phyloP scores from a whole-genome alignment of 805 yeast genomes.

The Myxozyma geophila region DNA sequence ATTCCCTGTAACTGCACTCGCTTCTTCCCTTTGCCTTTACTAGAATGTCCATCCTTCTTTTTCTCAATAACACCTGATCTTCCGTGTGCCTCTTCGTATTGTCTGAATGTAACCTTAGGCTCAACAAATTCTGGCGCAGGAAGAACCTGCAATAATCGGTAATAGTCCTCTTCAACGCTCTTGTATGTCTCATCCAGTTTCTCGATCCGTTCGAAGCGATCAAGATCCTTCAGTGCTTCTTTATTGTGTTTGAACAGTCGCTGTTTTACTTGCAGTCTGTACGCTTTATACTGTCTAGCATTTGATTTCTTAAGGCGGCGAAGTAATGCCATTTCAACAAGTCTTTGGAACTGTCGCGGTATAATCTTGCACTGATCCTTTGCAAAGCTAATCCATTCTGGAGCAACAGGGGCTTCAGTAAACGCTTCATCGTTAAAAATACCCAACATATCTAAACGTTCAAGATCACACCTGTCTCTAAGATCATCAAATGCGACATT shows the following conservation, averaged over 20 bases:
- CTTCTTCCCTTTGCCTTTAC: constrained; percentile 16
- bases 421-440: constrained; percentile 38
- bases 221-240: constrained; percentile 74
- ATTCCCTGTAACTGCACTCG: background rate
- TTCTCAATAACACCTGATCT: background rate
- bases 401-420: constrained; percentile 35
- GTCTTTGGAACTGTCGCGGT: constrained; percentile 72
- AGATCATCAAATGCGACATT: constrained; percentile 89
- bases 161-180: constrained; percentile 71
- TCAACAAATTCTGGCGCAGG: constrained; percentile 18
- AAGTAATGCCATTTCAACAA: constrained; percentile 74
- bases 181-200: constrained; percentile 77
- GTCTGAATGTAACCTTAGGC: constrained; percentile 4
- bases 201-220: constrained; percentile 63
- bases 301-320: constrained; percentile 43
- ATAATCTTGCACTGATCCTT: constrained; percentile 62
- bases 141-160: constrained; percentile 52
- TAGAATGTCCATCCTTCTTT: background rate
- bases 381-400: constrained; percentile 50
- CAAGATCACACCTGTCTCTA: constrained; percentile 79
- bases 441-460: constrained; percentile 49
- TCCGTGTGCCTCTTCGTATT: constrained; percentile 7
- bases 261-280: constrained; percentile 67
- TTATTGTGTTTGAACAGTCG: constrained; percentile 78
- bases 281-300: constrained; percentile 39